Conservation (phyloP, 2,329 filamentous ascomycete species). For the Diaporthe citri region DNA sequence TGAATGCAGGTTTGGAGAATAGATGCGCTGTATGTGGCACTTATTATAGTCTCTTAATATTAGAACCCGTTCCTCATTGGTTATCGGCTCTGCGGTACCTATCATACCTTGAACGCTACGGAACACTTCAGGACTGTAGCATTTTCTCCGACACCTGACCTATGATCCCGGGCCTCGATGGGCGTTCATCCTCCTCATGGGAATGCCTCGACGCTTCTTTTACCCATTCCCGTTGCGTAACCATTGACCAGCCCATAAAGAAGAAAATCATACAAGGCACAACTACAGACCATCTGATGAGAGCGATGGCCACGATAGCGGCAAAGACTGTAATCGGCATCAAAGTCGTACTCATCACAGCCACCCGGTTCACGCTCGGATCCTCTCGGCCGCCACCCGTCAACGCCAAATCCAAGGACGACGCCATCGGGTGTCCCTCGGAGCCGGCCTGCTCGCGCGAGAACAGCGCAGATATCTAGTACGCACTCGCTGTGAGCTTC, state of each 20-base stretch:
- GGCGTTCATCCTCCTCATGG: background rate
- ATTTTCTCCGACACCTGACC: background rate
- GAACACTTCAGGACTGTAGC: background rate
- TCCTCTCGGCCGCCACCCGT: background rate
- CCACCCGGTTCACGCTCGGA: conserved; percentile 44
- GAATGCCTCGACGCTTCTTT: background rate
- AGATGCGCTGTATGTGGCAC: background rate
- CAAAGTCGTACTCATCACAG: conserved; percentile 46
- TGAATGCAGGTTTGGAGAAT: background rate
- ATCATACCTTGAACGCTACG: background rate
- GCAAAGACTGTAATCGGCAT: conserved; percentile 47
- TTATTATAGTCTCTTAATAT: background rate
- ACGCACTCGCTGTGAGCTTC: conserved; percentile 35
- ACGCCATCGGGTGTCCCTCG: conserved; percentile 40
- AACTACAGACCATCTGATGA: conserved; percentile 38
- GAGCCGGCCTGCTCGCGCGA: conserved; percentile 45
- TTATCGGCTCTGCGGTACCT: background rate
- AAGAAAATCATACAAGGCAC: conserved; percentile 27
- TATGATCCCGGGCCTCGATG: background rate
- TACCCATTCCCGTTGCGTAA: conserved; percentile 7
- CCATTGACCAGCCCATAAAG: conserved; percentile 21
- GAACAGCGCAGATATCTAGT: conserved; percentile 44
- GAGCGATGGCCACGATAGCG: conserved; percentile 45
- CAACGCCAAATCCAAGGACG: conserved; percentile 12
- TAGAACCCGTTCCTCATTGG: background rate